A percentile compares a stretch with the other conserved stretches of the same genome.
Conservation (phyloP, 2,329 filamentous ascomycete genomes). For the Ascocoryne sarcoides region DNA sequence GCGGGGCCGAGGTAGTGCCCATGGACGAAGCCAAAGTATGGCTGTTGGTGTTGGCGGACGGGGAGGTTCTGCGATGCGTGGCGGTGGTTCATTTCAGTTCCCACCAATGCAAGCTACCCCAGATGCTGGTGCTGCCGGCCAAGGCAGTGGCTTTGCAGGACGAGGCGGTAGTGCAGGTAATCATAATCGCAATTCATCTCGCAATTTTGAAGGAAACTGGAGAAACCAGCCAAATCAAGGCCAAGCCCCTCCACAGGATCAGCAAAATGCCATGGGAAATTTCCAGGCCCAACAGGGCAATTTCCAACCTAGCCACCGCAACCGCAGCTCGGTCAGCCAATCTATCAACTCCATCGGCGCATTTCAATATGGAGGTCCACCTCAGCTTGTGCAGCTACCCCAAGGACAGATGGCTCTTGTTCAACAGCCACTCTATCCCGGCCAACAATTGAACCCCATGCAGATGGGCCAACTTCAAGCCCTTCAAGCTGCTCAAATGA, state of each 20-base stretch:
- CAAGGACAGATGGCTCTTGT: constrained; percentile 77
- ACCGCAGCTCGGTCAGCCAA: constrained; percentile 75
- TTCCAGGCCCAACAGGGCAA: constrained; percentile 62
- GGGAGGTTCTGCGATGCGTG: constrained; percentile 48
- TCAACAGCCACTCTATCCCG: constrained; percentile 65
- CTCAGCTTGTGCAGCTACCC: constrained; percentile 77
- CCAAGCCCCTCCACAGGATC: constrained; percentile 36
- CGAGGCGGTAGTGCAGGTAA: constrained; percentile 61
- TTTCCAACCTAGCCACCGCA: constrained; percentile 89
- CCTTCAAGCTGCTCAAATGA: constrained; percentile 80
- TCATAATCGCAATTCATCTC: constrained; percentile 73
- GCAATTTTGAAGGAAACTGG: constrained; percentile 98
- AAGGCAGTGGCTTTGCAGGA: constrained; percentile 58
- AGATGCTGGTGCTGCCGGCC: constrained; percentile 38
- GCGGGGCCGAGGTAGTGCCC: constrained; percentile 48
- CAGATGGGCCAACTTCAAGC: constrained; percentile 88
- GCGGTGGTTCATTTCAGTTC: constrained; percentile 66
- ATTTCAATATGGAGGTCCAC: constrained; percentile 84
- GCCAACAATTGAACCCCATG: constrained; percentile 79
- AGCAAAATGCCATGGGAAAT: constrained; percentile 49
- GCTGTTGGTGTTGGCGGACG: constrained; percentile 63
- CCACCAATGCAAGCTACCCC: constrained; percentile 44
- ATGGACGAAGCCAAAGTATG: constrained; percentile 86
- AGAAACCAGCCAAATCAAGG: constrained; percentile 60
- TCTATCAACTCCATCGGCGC: constrained; percentile 75